Evolutionary conservation across 2,329 filamentous ascomycete genomes (phyloP), one percentile per base, ranked within the genome.

Genomic region (Podosphaera aphanis): DNA sequence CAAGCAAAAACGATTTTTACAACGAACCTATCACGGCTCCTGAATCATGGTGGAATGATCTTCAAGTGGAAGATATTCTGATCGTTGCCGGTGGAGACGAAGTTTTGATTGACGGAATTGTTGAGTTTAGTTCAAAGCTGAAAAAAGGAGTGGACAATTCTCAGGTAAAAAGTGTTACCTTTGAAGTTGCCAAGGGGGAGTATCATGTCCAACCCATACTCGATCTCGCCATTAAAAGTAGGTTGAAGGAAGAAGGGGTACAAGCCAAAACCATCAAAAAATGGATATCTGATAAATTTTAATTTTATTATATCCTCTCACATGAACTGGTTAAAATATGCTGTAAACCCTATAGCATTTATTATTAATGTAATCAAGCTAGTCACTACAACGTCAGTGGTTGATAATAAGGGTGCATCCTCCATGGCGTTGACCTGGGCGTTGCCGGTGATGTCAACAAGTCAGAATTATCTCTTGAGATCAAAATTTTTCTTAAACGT

Each of bases 41-140:
- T 1, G 46, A 61, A 2, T 61, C 63, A 1, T 78, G 73, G 73
- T 77, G 69, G 64, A 54, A 62, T 8, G 62, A 60, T 2, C 60
- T 71, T 11, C 61, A 65, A 0, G 63, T 71, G 2, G 59, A 63
- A 18, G 62, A 66, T 37, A 60, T 75, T 1, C 53, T 74, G 20
- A 61, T 77, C 4, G 66, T 67, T 50, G 69, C 62, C 1, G 74
- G 74, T 0, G 66, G 61, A 1, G 65, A 68, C 43, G 74, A 78
- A 59, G 61, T 74, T 13, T 49, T 77, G 21, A 58, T 73, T 29
- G 73, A 74, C 50, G 63, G 67, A 13, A 74, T 78, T 43, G 54
- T 63, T 43, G 63, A 66, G 18, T 66, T 75, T 50, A 62, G 61
- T 19, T 56, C 59, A 41, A 68, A 63, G 47, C 60, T 75, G 21